Conservation (phyloP, 2,329 filamentous ascomycete genomes). For the Coleophoma eucalyptorum region DNA sequence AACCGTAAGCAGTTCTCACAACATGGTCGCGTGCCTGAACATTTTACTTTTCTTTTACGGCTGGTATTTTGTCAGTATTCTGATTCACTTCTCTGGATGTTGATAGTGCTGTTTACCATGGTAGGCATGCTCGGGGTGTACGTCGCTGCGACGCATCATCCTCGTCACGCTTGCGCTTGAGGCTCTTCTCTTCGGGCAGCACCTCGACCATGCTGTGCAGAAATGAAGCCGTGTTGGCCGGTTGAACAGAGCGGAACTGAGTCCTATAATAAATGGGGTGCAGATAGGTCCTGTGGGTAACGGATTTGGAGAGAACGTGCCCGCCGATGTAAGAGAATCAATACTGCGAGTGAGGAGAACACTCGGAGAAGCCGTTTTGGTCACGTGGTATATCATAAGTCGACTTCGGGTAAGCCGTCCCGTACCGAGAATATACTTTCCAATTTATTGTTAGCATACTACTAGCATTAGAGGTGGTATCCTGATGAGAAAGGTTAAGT, state of each 20-base stretch:
- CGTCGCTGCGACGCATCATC: neutral
- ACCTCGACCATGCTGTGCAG: neutral
- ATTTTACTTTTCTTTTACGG: constrained; percentile 1
- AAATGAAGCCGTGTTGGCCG: neutral
- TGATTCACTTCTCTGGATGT: too few species aligned
- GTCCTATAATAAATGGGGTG: neutral
- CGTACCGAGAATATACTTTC: too few species aligned
- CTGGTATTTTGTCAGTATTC: neutral
- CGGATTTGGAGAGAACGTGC: neutral
- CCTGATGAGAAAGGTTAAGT: too few species aligned
- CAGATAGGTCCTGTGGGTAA: neutral
- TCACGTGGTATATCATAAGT: neutral
- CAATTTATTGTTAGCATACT: too few species aligned
- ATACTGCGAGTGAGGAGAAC: neutral
- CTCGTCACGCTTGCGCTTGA: neutral
- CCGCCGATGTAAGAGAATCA: too few species aligned
- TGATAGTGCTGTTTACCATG: neutral
- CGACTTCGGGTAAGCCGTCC: too few species aligned
- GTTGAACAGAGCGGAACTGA: neutral
- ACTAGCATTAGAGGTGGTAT: too few species aligned
- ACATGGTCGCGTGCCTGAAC: neutral
- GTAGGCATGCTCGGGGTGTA: neutral
- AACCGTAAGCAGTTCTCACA: neutral
- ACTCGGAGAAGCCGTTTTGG: neutral
- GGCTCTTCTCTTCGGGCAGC: neutral